Evolutionary conservation across 2,329 filamentous ascomycete genomes (phyloP), one percentile per base, ranked within the genome.

Genomic region (Monosporascus sp.): DNA sequence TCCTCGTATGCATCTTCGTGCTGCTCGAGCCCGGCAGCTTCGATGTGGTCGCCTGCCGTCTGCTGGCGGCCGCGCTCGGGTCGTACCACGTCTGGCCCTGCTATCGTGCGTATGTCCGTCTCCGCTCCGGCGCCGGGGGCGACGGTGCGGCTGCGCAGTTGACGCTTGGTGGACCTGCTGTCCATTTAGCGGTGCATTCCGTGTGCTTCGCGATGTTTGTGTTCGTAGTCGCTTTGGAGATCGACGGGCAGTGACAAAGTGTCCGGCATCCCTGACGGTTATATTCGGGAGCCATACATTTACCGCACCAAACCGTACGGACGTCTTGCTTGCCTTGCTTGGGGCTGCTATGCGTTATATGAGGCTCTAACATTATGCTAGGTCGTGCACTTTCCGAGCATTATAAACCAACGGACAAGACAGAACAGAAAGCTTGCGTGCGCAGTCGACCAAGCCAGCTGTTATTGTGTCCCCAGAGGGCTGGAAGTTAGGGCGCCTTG

Each of bases 41-140:
- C 45, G 67, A 73, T 56, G 52, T 65, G 31, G 31, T 34, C 4
- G 65, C 68, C 0, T 63, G 64, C 4, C 66, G 69, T 7, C 56
- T 71, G 20, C 58, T 76, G 1, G 71, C 73, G 0, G 57, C 69
- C 1, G 71, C 74, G 1, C 65, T 81, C 54, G 76, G 72, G 1
- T 71, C 72, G 22, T 81, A 79, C 65, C 79, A 82, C 53, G 41
- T 73, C 1, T 81, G 74, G 67, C 79, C 79, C 2, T 72, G 69
- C 31, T 67, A 72, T 48, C 69, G 79, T 36, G 79, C 79, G 0
- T 67, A 63, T 11, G 56, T 62, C 17, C 68, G 72, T 40, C 64
- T 77, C 14, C 55, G 57, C 27, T 43, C 50, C n/a, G 57, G 57
- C 11, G 54, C 57, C 20, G 59, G 55, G n/a, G 27, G 53, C 52